Percentiles rank a stretch among this genome's conserved stretches.
These are phyloP conservation scores for Neurospora sp. DNA, from an alignment of 495 filamentous ascomycete genomes.

Conservation along the genomic window DNA sequence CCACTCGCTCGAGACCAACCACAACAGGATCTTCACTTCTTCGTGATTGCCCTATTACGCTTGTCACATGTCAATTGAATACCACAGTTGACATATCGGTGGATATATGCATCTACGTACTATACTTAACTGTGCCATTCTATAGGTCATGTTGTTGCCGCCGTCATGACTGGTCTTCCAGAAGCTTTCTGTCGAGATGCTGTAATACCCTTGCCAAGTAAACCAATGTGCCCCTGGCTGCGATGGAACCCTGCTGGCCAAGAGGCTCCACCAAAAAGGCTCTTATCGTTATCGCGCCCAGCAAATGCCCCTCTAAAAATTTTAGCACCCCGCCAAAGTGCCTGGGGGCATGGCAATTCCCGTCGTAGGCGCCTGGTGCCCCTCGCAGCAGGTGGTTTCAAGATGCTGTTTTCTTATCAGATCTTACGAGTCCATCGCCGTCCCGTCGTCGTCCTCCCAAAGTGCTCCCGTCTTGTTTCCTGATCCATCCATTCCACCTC, in stretches of 20 bases:
- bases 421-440: not conserved
- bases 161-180: not conserved
- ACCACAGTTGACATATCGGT: no score
- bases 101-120: no score
- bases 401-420: not conserved
- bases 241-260: not conserved
- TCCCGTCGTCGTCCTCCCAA: not conserved
- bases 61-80: no score
- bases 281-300: slow-evolving; percentile 4
- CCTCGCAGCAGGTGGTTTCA: not conserved
- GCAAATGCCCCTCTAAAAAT: slow-evolving; percentile 7
- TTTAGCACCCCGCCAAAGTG: slow-evolving; percentile 1
- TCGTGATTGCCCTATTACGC: no score
- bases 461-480: not conserved
- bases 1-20: not conserved
- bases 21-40: not conserved
- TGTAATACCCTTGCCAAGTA: not conserved
- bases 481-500: slow-evolving; percentile 9
- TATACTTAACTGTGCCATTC: no score
- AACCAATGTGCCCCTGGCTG: not conserved
- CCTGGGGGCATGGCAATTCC: not conserved
- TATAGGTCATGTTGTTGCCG: not conserved
- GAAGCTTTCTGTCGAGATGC: not conserved
- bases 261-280: not conserved
- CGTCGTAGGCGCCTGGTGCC: not conserved